Conservation (phyloP, 306 rosid species). For the Clitoria ternatea region DNA sequence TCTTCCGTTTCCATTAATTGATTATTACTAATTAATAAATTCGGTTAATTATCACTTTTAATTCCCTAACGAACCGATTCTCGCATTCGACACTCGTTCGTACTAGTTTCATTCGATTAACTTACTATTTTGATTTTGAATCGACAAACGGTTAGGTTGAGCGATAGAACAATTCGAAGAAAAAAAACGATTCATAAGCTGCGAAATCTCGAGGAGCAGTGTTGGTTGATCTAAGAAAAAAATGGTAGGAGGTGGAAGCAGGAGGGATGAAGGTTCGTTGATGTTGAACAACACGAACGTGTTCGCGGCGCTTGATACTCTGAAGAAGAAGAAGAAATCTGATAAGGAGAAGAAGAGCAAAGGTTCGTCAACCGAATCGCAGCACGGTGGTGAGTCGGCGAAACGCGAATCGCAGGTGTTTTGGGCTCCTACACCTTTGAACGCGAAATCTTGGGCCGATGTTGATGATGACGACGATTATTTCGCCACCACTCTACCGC, state of each 20-base stretch:
- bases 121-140: background rate
- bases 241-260: constrained; percentile 88
- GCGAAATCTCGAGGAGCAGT: background rate
- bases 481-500: constrained; percentile 70
- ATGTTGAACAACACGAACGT: constrained; percentile 74
- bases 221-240: background rate
- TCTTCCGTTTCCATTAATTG: background rate
- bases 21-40: background rate
- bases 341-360: constrained; percentile 76
- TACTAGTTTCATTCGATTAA: background rate
- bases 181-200: no score
- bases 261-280: constrained; percentile 85
- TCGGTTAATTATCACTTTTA: background rate
- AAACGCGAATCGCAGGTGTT: constrained; percentile 58
- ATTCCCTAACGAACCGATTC: background rate
- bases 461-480: constrained; percentile 92
- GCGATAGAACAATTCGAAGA: background rate
- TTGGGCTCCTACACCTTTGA: constrained; percentile 82
- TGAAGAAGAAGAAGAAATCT: constrained; percentile 88
- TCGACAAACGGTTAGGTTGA: background rate
- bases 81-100: background rate
- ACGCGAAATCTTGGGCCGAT: constrained; percentile 80
- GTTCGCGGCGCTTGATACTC: constrained; percentile 82
- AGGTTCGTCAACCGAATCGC: constrained; percentile 44
- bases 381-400: constrained; percentile 36